phyloP scores from a whole-genome alignment of 805 yeast species.

The Saccharomycopsis babjevae region DNA sequence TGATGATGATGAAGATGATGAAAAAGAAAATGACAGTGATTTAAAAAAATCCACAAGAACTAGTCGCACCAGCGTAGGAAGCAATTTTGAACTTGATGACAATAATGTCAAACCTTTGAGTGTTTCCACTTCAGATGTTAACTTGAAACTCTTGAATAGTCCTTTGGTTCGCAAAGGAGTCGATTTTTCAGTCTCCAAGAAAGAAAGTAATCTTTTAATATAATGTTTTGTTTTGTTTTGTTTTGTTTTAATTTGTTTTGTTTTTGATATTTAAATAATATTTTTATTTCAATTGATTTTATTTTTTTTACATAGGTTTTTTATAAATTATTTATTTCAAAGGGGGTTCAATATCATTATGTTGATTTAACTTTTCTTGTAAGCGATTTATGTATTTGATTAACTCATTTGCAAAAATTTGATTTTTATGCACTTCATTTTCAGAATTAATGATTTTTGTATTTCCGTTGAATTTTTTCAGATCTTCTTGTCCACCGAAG shows the following conservation, averaged over 20 bases:
- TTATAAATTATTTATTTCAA: neutral
- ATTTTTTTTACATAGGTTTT: neutral
- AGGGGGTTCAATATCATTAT: neutral
- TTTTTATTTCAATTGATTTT: neutral
- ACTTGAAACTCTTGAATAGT: conserved; percentile 9
- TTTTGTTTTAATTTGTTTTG: neutral
- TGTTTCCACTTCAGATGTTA: conserved; percentile 11
- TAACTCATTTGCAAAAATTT: neutral
- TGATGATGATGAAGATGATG: conserved; percentile 5
- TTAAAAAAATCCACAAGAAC: neutral
- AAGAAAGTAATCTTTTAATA: neutral
- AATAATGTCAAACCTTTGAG: conserved; percentile 3
- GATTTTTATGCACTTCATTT: neutral
- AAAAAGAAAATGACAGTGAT: conserved; percentile 3
- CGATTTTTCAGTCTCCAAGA: neutral
- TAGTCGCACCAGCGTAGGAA: neutral
- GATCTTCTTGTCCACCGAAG: neutral
- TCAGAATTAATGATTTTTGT: neutral
- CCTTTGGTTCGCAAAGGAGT: neutral
- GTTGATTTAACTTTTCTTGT: neutral
- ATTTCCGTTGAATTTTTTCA: neutral
- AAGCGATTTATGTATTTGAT: neutral
- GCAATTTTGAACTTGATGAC: conserved; percentile 1
- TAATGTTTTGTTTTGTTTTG: neutral
- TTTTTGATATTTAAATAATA: neutral